These are phyloP conservation scores for Cadophora luteo-olivacea DNA, from an alignment of 2,329 filamentous ascomycete genomes.

Conservation along the genomic window DNA sequence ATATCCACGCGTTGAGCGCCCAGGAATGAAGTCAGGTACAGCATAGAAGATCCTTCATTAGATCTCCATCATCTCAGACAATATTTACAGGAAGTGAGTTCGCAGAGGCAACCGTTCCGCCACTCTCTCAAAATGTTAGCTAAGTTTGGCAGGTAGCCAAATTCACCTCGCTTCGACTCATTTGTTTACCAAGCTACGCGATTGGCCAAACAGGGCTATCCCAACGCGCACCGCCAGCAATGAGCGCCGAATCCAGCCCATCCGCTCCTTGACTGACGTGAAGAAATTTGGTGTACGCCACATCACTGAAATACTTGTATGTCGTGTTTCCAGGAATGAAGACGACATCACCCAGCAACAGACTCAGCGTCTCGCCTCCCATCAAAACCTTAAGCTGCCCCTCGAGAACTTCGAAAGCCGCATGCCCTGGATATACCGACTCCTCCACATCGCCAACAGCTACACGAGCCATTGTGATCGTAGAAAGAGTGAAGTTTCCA, in stretches of 20 bases:
- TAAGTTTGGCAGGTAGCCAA: not conserved
- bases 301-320: conserved; percentile 46
- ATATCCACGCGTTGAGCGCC: not conserved
- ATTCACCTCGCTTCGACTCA: not conserved
- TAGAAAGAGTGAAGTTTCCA: conserved; percentile 52
- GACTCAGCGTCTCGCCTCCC: conserved; percentile 42
- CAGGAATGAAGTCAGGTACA: not conserved
- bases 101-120: no score
- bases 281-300: conserved; percentile 36
- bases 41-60: not conserved
- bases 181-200: not conserved
- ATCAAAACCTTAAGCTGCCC: conserved; percentile 47
- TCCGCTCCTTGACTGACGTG: conserved; percentile 29
- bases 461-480: conserved; percentile 48
- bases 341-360: conserved; percentile 47
- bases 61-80: not conserved
- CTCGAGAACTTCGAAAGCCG: conserved; percentile 49
- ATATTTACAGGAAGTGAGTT: not conserved
- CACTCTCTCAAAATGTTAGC: not conserved
- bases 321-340: conserved; percentile 47
- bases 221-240: conserved; percentile 28
- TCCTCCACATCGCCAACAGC: conserved; percentile 33
- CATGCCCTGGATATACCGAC: conserved; percentile 43
- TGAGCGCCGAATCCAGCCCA: conserved; percentile 33
- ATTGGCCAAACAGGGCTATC: conserved; percentile 34